Conservation (phyloP, 176 grass and related monocot genomes). For the Puya raimondii region DNA sequence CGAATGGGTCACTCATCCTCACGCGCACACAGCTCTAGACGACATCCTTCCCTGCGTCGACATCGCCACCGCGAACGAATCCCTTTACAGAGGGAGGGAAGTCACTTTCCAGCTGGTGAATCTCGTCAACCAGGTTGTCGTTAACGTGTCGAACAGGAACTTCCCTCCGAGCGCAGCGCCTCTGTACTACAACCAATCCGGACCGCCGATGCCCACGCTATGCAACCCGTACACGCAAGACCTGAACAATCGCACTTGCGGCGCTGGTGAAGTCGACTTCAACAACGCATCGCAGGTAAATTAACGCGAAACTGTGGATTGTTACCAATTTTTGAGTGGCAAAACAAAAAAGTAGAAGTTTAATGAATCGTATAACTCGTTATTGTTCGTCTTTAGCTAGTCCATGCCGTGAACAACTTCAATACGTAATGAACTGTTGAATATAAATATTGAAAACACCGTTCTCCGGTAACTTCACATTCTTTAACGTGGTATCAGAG, state of each 20-base stretch:
- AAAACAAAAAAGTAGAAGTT: too few species aligned
- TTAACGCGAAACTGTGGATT: not conserved
- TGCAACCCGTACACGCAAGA: slow-evolving; percentile 59
- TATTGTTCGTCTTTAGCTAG: too few species aligned
- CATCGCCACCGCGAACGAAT: slow-evolving; percentile 56
- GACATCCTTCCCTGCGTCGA: slow-evolving; percentile 86
- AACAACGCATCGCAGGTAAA: slow-evolving; percentile 46
- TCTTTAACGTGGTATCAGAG: too few species aligned
- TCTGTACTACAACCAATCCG: slow-evolving; percentile 82
- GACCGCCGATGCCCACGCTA: slow-evolving; percentile 63
- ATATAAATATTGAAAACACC: too few species aligned
- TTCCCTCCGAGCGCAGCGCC: slow-evolving; percentile 23
- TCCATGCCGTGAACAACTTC: too few species aligned
- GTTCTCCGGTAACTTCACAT: too few species aligned
- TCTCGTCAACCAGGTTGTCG: slow-evolving; percentile 61
- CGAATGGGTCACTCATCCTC: slow-evolving; percentile 71
- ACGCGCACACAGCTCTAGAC: slow-evolving; percentile 67
- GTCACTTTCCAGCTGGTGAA: slow-evolving; percentile 72
- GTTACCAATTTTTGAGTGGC: too few species aligned
- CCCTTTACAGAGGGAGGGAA: slow-evolving; percentile 49
- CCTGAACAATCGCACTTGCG: slow-evolving; percentile 48
- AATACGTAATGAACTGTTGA: too few species aligned
- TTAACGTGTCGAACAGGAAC: slow-evolving; percentile 59
- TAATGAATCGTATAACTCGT: too few species aligned
- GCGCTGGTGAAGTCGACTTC: slow-evolving; percentile 54